A percentile compares a stretch with the other conserved stretches of the same genome.
These are phyloP conservation scores for Coemansia javaensis DNA, from an alignment of 192 early-diverging fungal genomes.

Conservation along the genomic window DNA sequence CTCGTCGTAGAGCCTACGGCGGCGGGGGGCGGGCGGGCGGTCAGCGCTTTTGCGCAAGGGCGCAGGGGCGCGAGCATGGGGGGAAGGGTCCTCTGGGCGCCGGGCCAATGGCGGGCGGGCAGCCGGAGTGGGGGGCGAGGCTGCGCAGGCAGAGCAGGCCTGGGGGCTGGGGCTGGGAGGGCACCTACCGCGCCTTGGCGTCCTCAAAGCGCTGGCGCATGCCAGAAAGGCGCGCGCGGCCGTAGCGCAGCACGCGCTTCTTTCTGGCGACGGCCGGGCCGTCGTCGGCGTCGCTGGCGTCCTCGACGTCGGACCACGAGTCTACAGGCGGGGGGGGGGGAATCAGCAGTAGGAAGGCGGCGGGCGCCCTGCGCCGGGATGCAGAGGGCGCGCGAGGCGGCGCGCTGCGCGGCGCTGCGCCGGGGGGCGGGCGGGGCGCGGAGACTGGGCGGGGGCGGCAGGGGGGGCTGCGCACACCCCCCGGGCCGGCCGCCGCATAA, in stretches of 20 bases:
- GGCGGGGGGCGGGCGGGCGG: background rate
- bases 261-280: constrained; percentile 19
- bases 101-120: too few relatives aligned
- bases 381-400: background rate
- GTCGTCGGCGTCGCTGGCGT: constrained; percentile 38
- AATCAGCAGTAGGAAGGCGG: too few relatives aligned
- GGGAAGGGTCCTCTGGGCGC: too few relatives aligned
- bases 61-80: background rate
- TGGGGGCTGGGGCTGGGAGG: background rate
- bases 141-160: background rate
- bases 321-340: constrained; percentile 21
- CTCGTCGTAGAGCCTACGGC: constrained; percentile 35
- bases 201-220: constrained; percentile 39
- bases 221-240: constrained; percentile 32
- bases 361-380: background rate
- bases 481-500: constrained; percentile 5
- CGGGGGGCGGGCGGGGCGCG: too few relatives aligned
- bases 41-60: background rate
- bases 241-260: constrained; percentile 45
- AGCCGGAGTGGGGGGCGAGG: too few relatives aligned
- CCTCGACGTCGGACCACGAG: constrained; percentile 47
- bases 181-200: constrained; percentile 30
- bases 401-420: background rate
- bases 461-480: background rate
- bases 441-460: background rate